Conservation (phyloP, 108 stramenopile species). For the Conticribra weissflogii region DNA sequence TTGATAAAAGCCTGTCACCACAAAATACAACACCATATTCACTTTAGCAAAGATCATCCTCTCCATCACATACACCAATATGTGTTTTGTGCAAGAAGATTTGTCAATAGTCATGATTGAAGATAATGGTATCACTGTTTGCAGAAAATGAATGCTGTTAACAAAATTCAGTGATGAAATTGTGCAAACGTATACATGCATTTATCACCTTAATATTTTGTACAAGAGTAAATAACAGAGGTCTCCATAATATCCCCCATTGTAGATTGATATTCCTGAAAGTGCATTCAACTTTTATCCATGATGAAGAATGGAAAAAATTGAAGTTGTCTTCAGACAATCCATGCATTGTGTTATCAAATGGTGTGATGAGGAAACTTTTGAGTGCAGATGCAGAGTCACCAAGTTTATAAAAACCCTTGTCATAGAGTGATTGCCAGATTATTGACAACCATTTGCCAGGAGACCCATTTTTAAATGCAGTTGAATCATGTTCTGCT, state of each 20-base stretch:
- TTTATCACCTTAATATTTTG: conserved; percentile 16
- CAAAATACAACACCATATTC: no score
- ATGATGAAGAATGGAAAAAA: conserved; percentile 26
- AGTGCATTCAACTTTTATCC: conserved; percentile 39
- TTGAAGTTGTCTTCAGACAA: conserved; percentile 29
- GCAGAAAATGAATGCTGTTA: no score
- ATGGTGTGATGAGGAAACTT: conserved; percentile 27
- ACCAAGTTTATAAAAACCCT: conserved; percentile 28
- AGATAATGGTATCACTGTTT: no score
- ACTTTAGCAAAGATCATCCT: no score
- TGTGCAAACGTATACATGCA: conserved; percentile 28
- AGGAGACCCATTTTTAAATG: conserved; percentile 3
- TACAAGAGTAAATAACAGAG: conserved; percentile 18
- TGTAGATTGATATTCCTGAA: conserved; percentile 38
- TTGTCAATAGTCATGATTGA: no score
- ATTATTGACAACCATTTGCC: not conserved
- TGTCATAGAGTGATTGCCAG: not conserved
- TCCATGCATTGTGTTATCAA: conserved; percentile 16
- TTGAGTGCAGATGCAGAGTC: conserved; percentile 28
- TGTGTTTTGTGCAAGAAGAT: no score
- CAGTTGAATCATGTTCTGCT: conserved; percentile 18
- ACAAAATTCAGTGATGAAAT: conserved; percentile 2
- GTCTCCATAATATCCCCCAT: conserved; percentile 41
- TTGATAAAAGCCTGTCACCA: no score
- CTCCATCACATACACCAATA: no score